Base-by-base conservation (phyloP, 306 rosid genomes). In the Castanea crenata region DNA sequence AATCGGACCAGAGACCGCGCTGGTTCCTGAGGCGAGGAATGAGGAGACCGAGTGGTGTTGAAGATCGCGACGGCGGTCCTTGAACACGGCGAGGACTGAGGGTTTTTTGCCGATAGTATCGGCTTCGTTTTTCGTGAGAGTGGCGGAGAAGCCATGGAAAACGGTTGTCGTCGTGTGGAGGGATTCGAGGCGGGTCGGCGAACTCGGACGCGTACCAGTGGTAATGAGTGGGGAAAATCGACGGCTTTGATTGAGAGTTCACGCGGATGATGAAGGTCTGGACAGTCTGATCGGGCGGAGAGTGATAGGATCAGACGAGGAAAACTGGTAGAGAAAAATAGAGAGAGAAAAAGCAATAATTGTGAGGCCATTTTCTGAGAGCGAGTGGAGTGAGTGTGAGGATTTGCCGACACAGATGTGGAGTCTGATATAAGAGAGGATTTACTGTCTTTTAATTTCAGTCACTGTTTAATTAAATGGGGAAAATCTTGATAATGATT, bases 41-140 rank as follows among this genome's bases (percentile, higher is more conserved):
- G 97, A 2, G 98, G 98, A 16, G 98, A 91, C 79, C 98, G 98
- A 8, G 98, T 94, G 44, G 98, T 94, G 85, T 94, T 94, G 98
- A 35, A 94, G 94, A 1, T 82, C 79, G 3, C 97, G 93, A 69
- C 91, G 91, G 4, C 89, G 90, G 76, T 94, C 98, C 76, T 91
- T 84, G 58, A 91, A 87, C 1, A 89, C 92, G 8, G 96, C 94
- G 23, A 92, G 94, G 4, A 92, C 86, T 0, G 97, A 89, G 5
- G 94, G 88, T 76, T 92, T 90, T 1, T 76, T 15, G 16, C 85
- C 8, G 32, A 91, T 52, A 35, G 90, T 23, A 6, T 80, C 75
- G 1, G 35, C 93, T 73, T 87, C 91, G 3, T 83, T 76, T 1
- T 65, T 69, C 23, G 83, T 75, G 76, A 94, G 88, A 5, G 85